Conservation (phyloP, 2,329 filamentous ascomycete genomes). For the Cordyceps cicadae region DNA sequence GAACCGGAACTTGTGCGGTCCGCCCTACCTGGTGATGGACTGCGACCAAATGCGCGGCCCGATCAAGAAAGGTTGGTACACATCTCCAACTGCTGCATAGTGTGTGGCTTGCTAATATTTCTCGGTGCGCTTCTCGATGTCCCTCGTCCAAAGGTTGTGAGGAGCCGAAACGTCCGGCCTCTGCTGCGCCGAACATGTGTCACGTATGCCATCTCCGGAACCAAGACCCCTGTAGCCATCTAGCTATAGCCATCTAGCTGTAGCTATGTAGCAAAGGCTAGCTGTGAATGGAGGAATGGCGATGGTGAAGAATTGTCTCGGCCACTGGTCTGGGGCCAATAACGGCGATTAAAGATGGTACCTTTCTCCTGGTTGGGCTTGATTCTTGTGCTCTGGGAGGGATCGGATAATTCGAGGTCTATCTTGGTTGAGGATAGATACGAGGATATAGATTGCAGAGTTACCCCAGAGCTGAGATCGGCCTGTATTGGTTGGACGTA, state of each 20-base stretch:
- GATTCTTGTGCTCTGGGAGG: too few relatives aligned
- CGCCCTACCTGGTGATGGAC: neutral
- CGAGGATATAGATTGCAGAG: too few relatives aligned
- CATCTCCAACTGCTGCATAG: too few relatives aligned
- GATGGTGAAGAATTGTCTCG: neutral
- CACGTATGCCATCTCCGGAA: neutral
- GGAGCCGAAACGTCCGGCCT: constrained; percentile 2
- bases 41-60: neutral
- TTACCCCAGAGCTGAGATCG: too few relatives aligned
- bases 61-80: neutral
- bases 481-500: too few relatives aligned
- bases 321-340: neutral
- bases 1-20: too few relatives aligned
- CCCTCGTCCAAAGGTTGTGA: too few relatives aligned
- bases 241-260: neutral
- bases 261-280: too few relatives aligned
- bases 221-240: neutral
- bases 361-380: neutral
- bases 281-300: neutral
- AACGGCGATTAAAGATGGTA: neutral
- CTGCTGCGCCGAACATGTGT: constrained; percentile 3
- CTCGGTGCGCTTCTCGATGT: too few relatives aligned
- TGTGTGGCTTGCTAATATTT: too few relatives aligned
- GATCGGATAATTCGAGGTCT: too few relatives aligned
- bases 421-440: too few relatives aligned